Evolutionary conservation across 257 asterid species (phyloP).

Genomic region (Cordia subcordata): DNA sequence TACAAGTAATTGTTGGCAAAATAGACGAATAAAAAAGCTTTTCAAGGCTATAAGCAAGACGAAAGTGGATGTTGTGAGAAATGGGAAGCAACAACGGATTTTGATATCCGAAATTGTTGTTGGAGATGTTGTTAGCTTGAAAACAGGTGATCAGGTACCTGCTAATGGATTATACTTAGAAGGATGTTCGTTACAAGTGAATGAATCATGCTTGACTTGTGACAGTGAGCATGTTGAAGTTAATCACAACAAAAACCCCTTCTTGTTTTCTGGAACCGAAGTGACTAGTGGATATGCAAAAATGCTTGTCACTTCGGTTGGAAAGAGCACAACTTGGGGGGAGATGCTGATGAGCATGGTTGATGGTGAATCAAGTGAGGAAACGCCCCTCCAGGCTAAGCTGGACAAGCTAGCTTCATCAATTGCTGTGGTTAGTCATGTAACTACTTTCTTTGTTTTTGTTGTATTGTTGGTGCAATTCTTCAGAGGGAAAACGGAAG

Average conservation of each 20-base stretch:
- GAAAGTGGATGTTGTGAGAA: constrained; percentile 13
- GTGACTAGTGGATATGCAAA: constrained; percentile 25
- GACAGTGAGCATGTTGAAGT: constrained; percentile 17
- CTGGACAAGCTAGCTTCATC: constrained; percentile 35
- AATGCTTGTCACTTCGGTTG: constrained; percentile 29
- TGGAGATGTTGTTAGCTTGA: constrained; percentile 24
- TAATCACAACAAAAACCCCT: constrained; percentile 14
- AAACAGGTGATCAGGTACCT: constrained; percentile 26
- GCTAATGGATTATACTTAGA: constrained; percentile 28
- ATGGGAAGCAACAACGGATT: constrained; percentile 14
- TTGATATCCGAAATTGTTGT: constrained; percentile 23
- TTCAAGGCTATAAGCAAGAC: constrained; percentile 10
- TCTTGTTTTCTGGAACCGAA: constrained; percentile 20
- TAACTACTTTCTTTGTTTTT: constrained; percentile 38
- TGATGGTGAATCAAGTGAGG: constrained; percentile 22
- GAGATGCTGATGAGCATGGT: constrained; percentile 27
- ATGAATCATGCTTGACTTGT: constrained; percentile 30
- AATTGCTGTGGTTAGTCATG: constrained; percentile 35
- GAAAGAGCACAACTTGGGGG: constrained; percentile 30
- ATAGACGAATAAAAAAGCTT: constrained; percentile 14
- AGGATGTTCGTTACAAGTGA: constrained; percentile 23
- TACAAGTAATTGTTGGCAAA: constrained; percentile 13
- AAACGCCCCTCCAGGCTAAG: constrained; percentile 35
- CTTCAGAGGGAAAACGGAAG: constrained; percentile 29
- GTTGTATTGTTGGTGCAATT: constrained; percentile 28